A percentile compares a stretch with the other conserved stretches of the same genome.
Evolutionary conservation across 179 eudicot species (phyloP).

Genomic region (Drosera spatulata): DNA sequence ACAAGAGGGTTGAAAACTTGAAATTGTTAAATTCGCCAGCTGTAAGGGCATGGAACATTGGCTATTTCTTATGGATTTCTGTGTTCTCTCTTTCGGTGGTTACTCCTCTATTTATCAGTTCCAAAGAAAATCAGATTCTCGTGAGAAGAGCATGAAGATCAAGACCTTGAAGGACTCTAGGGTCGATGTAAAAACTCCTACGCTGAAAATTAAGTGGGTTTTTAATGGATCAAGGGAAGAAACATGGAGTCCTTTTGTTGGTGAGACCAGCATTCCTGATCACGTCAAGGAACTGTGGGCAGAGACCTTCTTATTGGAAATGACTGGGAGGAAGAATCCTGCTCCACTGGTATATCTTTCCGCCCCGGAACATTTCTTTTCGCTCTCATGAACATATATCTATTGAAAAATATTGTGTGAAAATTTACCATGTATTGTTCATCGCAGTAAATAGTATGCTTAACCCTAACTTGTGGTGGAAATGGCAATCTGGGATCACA

Average conservation of each 20-base stretch:
- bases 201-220: conserved; percentile 63
- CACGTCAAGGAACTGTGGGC: conserved; percentile 58
- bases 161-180: conserved; percentile 20
- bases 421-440: no score
- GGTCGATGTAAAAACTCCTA: conserved; percentile 30
- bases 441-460: no score
- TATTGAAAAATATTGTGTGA: no score
- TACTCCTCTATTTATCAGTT: conserved; percentile 5
- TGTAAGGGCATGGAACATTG: conserved; percentile 19
- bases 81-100: no score
- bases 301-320: conserved; percentile 37
- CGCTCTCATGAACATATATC: no score
- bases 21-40: conserved; percentile 23
- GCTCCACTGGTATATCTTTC: neutral
- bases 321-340: conserved; percentile 22
- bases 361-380: neutral
- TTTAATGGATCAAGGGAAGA: conserved; percentile 40
- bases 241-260: conserved; percentile 51
- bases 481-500: no score
- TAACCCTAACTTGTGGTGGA: no score
- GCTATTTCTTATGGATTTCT: no score
- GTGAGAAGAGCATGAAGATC: conserved; percentile 23
- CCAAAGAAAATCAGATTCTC: conserved; percentile 21
- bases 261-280: conserved; percentile 38
- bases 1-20: conserved; percentile 14